Percentiles rank a stretch among this genome's conserved stretches.
phyloP scores from a whole-genome alignment of 1,284 basidiomycete species.

The Ceratobasidium sp. region DNA sequence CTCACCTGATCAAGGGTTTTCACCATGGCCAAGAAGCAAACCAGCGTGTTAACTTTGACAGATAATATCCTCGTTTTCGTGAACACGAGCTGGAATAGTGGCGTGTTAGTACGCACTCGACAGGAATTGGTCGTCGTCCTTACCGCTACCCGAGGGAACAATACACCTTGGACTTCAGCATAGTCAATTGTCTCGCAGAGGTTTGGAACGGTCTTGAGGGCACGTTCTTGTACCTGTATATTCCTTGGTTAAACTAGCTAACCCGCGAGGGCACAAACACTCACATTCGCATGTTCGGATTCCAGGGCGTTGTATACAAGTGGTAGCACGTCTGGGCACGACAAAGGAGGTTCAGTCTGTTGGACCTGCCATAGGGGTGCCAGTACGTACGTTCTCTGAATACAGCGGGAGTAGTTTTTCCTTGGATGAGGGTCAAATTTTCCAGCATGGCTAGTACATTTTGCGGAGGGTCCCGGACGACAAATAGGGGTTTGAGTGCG shows the following conservation, averaged over 20 bases:
- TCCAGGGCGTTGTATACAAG: constrained; percentile 95
- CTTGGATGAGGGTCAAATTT: constrained; percentile 85
- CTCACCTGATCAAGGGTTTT: constrained; percentile 88
- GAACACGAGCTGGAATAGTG: constrained; percentile 72
- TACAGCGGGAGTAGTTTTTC: constrained; percentile 84
- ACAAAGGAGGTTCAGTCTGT: background rate
- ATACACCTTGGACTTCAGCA: constrained; percentile 82
- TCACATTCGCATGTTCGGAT: constrained; percentile 81
- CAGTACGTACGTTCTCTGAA: constrained; percentile 81
- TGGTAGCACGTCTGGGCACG: constrained; percentile 81
- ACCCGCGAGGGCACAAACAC: constrained; percentile 44
- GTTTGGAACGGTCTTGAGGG: constrained; percentile 81
- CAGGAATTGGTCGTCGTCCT: constrained; percentile 48
- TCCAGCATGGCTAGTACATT: constrained; percentile 94
- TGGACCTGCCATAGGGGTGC: constrained; percentile 6
- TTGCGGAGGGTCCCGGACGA: constrained; percentile 93
- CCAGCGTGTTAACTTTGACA: constrained; percentile 88
- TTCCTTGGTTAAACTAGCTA: constrained; percentile 45
- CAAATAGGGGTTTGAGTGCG: constrained; percentile 88
- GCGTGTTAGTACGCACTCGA: constrained; percentile 11
- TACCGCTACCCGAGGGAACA: constrained; percentile 88
- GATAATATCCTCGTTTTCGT: constrained; percentile 84
- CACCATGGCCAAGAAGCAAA: constrained; percentile 91
- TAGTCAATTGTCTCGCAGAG: constrained; percentile 94
- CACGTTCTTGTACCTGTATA: constrained; percentile 85